Conservation (phyloP, 495 filamentous ascomycete genomes). For the Filosporella fistucella region DNA sequence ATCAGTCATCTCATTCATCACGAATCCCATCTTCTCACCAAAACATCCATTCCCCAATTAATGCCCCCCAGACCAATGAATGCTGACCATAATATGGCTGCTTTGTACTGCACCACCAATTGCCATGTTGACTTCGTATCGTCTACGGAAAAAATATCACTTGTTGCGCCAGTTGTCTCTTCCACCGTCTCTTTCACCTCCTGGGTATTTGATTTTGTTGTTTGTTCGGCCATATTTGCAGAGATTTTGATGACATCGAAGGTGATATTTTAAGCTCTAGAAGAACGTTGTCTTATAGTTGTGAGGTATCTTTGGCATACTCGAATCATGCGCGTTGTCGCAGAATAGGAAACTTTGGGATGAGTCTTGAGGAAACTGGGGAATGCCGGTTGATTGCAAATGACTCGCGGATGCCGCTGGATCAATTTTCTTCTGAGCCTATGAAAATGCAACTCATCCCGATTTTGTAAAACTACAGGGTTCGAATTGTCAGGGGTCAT, state of each 20-base stretch:
- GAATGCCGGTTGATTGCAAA: constrained; percentile 2
- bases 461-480: neutral
- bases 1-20: no score
- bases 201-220: neutral
- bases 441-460: no score
- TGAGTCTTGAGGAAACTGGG: neutral
- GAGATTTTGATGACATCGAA: neutral
- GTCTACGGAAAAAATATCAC: neutral
- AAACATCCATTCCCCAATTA: constrained; percentile 16
- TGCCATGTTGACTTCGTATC: constrained; percentile 15
- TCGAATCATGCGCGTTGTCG: constrained; percentile 9
- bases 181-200: constrained; percentile 1
- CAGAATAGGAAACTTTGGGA: neutral
- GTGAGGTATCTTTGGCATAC: neutral
- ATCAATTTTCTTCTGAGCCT: no score
- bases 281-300: neutral
- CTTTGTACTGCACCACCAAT: constrained; percentile 30
- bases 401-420: constrained; percentile 1
- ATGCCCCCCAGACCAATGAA: constrained; percentile 7
- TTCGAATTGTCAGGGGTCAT: neutral
- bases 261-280: neutral
- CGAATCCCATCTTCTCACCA: constrained; percentile 11
- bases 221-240: neutral
- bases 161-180: neutral
- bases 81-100: constrained; percentile 25